Evolutionary conservation across 495 filamentous ascomycete genomes (phyloP).

Genomic region (Neurospora tetraspora): DNA sequence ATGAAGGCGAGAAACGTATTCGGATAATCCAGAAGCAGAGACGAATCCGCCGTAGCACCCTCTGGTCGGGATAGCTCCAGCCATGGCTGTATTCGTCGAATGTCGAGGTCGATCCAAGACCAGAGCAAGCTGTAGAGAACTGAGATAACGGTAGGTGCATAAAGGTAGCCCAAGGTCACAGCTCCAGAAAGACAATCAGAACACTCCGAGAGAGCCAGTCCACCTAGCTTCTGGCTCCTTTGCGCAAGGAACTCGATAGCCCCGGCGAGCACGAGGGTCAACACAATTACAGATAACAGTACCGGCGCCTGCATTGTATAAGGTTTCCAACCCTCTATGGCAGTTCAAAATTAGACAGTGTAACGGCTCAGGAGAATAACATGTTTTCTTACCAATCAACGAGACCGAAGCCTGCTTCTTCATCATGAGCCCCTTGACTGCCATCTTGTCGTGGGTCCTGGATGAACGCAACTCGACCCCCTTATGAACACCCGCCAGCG

Average conservation of each 20-base stretch:
- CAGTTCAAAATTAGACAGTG: too few relatives aligned
- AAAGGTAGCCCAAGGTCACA: constrained; percentile 24
- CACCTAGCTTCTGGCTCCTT: constrained; percentile 17
- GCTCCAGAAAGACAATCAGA: constrained; percentile 15
- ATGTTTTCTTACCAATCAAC: too few relatives aligned
- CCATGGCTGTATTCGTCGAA: constrained; percentile 38
- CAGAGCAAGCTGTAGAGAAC: constrained; percentile 36
- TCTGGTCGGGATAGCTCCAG: constrained; percentile 32
- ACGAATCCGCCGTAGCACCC: constrained; percentile 28
- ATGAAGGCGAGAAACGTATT: constrained; percentile 38
- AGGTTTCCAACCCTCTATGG: constrained; percentile 22
- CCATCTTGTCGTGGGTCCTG: too few relatives aligned
- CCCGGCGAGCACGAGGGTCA: constrained; percentile 17
- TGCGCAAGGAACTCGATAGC: constrained; percentile 22
- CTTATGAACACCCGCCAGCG: not conserved
- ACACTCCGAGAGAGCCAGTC: constrained; percentile 23
- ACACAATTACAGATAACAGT: not conserved
- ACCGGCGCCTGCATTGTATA: constrained; percentile 19
- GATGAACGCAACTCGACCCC: too few relatives aligned
- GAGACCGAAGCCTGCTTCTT: too few relatives aligned
- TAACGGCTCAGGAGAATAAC: too few relatives aligned
- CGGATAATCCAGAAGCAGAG: constrained; percentile 38
- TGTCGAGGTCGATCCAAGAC: constrained; percentile 37
- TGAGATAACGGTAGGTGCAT: constrained; percentile 32
- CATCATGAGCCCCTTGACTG: too few relatives aligned